Base-by-base conservation (phyloP, 2,329 filamentous ascomycete genomes). In the Xylaria arbuscula region DNA sequence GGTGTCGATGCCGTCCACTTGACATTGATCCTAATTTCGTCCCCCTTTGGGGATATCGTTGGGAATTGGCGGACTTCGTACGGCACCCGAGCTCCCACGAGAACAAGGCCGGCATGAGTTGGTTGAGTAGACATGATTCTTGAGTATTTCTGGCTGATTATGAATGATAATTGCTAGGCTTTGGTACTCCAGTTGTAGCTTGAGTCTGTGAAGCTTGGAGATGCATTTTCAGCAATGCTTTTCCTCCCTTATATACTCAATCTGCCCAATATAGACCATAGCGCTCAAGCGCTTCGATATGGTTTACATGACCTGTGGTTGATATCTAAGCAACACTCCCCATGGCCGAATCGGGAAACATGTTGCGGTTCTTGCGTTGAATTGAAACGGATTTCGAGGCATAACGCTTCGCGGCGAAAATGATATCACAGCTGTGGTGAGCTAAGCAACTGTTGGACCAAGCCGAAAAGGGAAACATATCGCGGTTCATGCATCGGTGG, bases 1-100 rank as follows among this genome's bases (percentile, higher is more conserved):
- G 89, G 89, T 0, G 86, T 88, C 0, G 88, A 89, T 2, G 87
- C 84, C 1, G 87, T 88, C 86, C 86, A 90, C 66, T 84, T 79
- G 10, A 88, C 84, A 32, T 81, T 83, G 48, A 90, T 78, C 17
- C 84, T 81, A 40, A 89, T 83, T 76, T 90, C 84, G 42, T 84
- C 81, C 0, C 76, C 73, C 1, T 71, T 67, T 0, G 84, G 84
- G 5, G 76, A 15, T 48, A 72, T 64, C 0, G 75, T 77, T 13
- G 73, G 74, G 40, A 72, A 73, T 45, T 69, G 66, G 48, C 69
- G 72, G 38, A 77, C 64, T 57, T 78, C 73, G 56, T 73, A 75
- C 6, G 76, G 77, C 45, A 72, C 63, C 63, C 70, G 59, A 3
- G 75, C 68, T 34, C 68, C 75, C 15, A 75, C 74, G 51, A 73